Base-by-base conservation (phyloP, 2,329 filamentous ascomycete species). In the Arthrobotrys iridis region DNA sequence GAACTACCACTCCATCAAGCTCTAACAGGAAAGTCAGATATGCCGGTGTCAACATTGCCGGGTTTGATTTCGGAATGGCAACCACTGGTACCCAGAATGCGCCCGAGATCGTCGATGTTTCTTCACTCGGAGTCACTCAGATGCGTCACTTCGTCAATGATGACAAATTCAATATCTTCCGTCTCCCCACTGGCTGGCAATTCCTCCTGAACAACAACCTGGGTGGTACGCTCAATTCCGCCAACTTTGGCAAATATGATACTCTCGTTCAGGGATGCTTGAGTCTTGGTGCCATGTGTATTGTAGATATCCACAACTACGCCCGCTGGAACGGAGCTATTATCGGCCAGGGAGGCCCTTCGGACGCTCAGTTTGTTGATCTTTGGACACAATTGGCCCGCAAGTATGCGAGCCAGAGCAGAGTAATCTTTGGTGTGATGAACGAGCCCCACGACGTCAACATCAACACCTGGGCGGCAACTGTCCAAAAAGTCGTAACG, bases 361-460 rank as follows among this genome's bases (percentile, higher is more conserved):
- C 84, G 0, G 85, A 90, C 79, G 86, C 84, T 8, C 82, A 88
- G 11, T 88, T 90, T 77, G 86, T 84, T 2, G 82, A 82, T 43
- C 81, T 91, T 3, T 91, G 89, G 89, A 81, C 79, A 0, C 83
- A 86, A 70, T 80, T 89, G 3, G 89, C 89, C 0, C 83, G 81
- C 0, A 87, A 87, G 79, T 91, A 91, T 81, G 84, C 83, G 20
- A 79, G 79, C 4, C 81, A 87, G 57, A 80, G 83, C 37, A 87
- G 86, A 73, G 82, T 91, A 24, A 83, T 86, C 2, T 89, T 91
- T 77, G 88, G 88, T 11, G 80, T 91, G 46, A 91, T 91, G 88
- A 91, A 91, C 81, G 89, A 89, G 82, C 89, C 89, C 4, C 88
- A 90, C 80, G 86, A 88, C 28, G 81, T 87, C 65, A 85, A 88